Evolutionary conservation across 441 rosid genomes (phyloP).

Genomic region (Rhodomyrtus psidioides): DNA sequence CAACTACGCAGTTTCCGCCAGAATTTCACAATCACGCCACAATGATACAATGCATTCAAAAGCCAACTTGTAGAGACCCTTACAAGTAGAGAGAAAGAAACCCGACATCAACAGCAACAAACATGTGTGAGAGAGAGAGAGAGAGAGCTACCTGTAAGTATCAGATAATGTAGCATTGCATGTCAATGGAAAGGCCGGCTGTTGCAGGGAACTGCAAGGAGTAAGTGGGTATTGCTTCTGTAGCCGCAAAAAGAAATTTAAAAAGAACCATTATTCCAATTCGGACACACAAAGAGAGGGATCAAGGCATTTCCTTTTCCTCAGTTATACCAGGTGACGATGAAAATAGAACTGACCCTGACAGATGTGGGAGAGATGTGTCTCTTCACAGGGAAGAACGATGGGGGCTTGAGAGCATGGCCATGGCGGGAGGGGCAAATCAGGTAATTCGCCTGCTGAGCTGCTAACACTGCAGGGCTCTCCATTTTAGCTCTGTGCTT

Average conservation of each 20-base stretch:
- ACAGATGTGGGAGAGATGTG: not conserved
- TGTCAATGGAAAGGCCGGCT: conserved; percentile 23
- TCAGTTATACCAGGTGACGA: not conserved
- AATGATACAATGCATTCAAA: not conserved
- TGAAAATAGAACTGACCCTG: not conserved
- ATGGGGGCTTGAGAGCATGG: not conserved
- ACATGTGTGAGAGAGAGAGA: not conserved
- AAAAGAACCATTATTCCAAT: not conserved
- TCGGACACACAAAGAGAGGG: not conserved
- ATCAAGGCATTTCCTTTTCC: not conserved
- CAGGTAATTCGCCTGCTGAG: conserved; percentile 2
- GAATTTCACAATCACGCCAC: not conserved
- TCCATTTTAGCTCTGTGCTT: not conserved
- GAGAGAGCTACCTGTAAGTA: conserved; percentile 33
- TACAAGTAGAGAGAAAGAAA: not conserved
- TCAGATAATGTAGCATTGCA: conserved; percentile 35
- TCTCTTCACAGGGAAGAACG: not conserved
- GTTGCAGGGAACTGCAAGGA: conserved; percentile 12
- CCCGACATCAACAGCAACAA: not conserved
- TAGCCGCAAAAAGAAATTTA: not conserved
- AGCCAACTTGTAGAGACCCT: not conserved
- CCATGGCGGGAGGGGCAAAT: not conserved
- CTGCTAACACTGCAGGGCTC: not conserved
- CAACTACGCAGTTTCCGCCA: not conserved
- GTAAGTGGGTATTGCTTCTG: conserved; percentile 25